Evolutionary conservation across 106 monocot species (phyloP).

Genomic region (Acorus gramineus): DNA sequence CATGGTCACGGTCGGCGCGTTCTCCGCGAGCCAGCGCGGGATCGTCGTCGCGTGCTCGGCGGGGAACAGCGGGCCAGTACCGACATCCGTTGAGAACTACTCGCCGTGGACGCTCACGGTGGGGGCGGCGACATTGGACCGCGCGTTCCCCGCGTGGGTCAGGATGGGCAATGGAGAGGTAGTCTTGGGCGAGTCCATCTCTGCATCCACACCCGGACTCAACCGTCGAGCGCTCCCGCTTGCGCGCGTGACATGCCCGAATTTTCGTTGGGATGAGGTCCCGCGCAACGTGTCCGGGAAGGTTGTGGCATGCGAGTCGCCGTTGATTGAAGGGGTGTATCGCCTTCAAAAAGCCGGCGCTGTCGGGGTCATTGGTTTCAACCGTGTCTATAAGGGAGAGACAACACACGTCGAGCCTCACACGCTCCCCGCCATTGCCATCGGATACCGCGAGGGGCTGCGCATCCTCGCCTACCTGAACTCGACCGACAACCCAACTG

Average conservation of each 20-base stretch:
- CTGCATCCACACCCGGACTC: neutral
- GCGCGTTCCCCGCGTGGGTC: constrained; percentile 13
- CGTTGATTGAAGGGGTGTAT: neutral
- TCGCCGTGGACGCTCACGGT: constrained; percentile 31
- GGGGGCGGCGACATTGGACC: constrained; percentile 23
- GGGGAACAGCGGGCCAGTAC: constrained; percentile 13
- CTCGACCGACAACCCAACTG: neutral
- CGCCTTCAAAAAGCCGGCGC: constrained; percentile 2
- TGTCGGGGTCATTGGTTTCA: neutral
- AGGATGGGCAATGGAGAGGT: constrained; percentile 12
- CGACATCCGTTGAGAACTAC: constrained; percentile 9
- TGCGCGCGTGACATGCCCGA: neutral
- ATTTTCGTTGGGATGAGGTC: neutral
- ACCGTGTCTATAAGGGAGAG: constrained; percentile 2
- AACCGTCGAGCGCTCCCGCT: neutral
- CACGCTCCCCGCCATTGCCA: constrained; percentile 10
- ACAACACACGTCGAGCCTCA: constrained; percentile 13
- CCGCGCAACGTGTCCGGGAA: neutral
- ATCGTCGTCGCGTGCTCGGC: constrained; percentile 10
- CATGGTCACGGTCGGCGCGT: constrained; percentile 4
- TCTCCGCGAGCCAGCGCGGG: neutral
- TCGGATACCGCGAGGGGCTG: neutral
- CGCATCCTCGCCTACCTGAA: neutral
- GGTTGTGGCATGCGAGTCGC: neutral
- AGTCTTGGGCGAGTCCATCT: constrained; percentile 3